Base-by-base conservation (phyloP, 2,329 filamentous ascomycete genomes). In the Nannizziopsis arthrosporioides region DNA sequence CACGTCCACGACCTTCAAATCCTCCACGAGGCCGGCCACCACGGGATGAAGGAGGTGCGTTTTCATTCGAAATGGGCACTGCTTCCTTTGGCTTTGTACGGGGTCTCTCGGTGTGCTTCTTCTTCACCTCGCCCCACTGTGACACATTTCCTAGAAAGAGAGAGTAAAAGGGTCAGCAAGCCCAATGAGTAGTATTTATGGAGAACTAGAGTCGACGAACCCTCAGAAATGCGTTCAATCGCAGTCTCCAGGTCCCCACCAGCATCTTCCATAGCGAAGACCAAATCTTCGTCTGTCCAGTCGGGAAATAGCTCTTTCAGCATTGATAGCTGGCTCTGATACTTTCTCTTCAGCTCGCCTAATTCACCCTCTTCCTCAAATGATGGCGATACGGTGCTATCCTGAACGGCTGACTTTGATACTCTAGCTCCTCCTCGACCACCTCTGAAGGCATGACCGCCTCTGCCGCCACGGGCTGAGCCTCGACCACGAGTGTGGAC, bases 241-340 rank as follows among this genome's bases (percentile, higher is more conserved):
- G 70, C 70, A 52, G 63, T 64, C 54, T 71, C 67, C 34, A 73
- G 62, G 54, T 72, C 68, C 53, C 71, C 71, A 51, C 72, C 64
- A 41, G 69, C 69, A 73, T 98, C 92, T 68, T 94, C 81, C 51
- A 98, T 76, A 53, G 89, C 89, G 66, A 92, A 92, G 55, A 96
- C 80, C 55, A 96, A 80, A 67, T 96, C 90, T 67, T 89, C 86
- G 62, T 94, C 86, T 59, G 88, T 90, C 92, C 90, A 96, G 68
- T 88, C 84, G 51, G 86, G 81, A 73, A 94, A 95, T 72, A 96
- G 82, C 67, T 94, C 89, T 72, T 86, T 88, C 65, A 98, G 81
- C 61, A 82, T 80, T 53, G 75, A 74, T 59, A 94, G 78, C 71
- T 90, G 85, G 61, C 73, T 73, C 61, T 84, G 78, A 65, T 94